Percentiles rank a stretch among this genome's conserved stretches.
Conservation (phyloP, 129 eudicot species). For the Flaveria trinervia region DNA sequence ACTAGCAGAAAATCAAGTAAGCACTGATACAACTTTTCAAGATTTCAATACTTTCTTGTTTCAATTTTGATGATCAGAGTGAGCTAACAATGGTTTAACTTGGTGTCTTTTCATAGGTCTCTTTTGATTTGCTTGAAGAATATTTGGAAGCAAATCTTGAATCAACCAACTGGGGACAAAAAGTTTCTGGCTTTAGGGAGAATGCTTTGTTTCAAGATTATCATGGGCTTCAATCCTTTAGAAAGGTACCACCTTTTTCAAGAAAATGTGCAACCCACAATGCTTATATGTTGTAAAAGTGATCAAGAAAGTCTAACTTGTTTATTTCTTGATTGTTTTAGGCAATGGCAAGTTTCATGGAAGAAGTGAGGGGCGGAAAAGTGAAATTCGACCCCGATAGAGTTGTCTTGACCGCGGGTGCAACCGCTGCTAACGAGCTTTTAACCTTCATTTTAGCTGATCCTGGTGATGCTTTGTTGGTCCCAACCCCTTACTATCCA, state of each 20-base stretch:
- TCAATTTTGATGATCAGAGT: neutral
- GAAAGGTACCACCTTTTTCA: constrained; percentile 57
- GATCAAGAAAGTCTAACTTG: constrained; percentile 36
- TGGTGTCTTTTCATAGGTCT: constrained; percentile 55
- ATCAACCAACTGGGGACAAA: constrained; percentile 51
- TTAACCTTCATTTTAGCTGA: constrained; percentile 89
- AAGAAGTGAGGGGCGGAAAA: constrained; percentile 89
- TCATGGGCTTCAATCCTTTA: constrained; percentile 83
- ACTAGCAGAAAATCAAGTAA: constrained; percentile 96
- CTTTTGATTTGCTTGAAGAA: constrained; percentile 90
- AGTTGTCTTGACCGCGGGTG: constrained; percentile 90
- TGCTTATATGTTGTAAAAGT: constrained; percentile 5
- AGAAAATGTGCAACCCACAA: neutral
- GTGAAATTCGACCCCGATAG: constrained; percentile 80
- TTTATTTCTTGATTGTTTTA: constrained; percentile 26
- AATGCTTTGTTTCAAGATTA: constrained; percentile 97
- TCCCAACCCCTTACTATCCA: constrained; percentile 98
- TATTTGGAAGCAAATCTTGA: constrained; percentile 67
- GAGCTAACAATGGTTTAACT: constrained; percentile 21
- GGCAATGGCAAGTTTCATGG: constrained; percentile 99
- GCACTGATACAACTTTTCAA: constrained; percentile 17
- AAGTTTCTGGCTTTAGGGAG: constrained; percentile 74
- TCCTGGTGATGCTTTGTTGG: constrained; percentile 89
- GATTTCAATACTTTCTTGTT: neutral
- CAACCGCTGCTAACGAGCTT: constrained; percentile 96